Conservation (phyloP, 2,329 filamentous ascomycete genomes). For the Neoarthrinium moseri region DNA sequence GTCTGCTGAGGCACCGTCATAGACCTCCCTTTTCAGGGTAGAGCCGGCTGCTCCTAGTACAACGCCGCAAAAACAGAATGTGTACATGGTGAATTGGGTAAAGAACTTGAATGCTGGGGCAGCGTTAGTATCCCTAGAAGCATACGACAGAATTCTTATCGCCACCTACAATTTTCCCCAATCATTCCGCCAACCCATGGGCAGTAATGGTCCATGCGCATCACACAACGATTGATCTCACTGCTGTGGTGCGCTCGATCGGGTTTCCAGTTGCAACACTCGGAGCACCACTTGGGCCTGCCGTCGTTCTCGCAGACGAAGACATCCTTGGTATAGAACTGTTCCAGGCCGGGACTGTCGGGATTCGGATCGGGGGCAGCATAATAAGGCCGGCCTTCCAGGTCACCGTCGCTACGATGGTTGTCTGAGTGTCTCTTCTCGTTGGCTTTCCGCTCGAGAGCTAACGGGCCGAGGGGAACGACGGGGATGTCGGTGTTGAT, state of each 20-base stretch:
- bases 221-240: slow-evolving; percentile 76
- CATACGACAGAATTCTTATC: too few species aligned
- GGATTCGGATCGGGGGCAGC: slow-evolving; percentile 44
- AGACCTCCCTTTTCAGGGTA: slow-evolving; percentile 56
- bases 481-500: slow-evolving; percentile 73
- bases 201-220: slow-evolving; percentile 94
- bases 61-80: slow-evolving; percentile 64
- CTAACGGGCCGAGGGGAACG: slow-evolving; percentile 59
- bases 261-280: slow-evolving; percentile 83
- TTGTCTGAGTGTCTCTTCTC: slow-evolving; percentile 22
- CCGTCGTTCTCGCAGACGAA: slow-evolving; percentile 85
- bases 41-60: slow-evolving; percentile 63
- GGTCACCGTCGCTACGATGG: slow-evolving; percentile 21
- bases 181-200: slow-evolving; percentile 96
- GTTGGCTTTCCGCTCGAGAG: slow-evolving; percentile 24
- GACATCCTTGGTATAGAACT: slow-evolving; percentile 78
- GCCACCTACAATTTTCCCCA: slow-evolving; percentile 71
- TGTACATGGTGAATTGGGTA: slow-evolving; percentile 79
- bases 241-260: slow-evolving; percentile 86
- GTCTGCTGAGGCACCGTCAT: slow-evolving; percentile 42
- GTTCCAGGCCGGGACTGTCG: slow-evolving; percentile 68
- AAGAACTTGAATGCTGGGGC: slow-evolving; percentile 83
- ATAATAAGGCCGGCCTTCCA: slow-evolving; percentile 32
- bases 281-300: slow-evolving; percentile 80
- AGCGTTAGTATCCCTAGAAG: slow-evolving; percentile 20